Evolutionary conservation across 495 filamentous ascomycete species (phyloP).

Genomic region (Jackrogersella multiformis): DNA sequence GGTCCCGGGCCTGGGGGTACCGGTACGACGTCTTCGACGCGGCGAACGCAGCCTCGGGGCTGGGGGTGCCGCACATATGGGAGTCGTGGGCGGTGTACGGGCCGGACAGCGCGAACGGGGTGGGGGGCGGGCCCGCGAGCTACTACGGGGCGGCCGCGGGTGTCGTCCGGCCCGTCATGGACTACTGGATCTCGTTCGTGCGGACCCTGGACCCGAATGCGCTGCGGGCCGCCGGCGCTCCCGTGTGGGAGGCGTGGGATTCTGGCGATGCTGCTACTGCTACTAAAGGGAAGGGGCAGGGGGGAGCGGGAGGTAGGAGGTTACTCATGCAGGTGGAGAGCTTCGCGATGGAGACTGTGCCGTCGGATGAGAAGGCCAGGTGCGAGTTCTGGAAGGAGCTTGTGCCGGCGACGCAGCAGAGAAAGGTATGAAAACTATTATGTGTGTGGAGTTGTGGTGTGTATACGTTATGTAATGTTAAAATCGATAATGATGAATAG

Average conservation of each 20-base stretch:
- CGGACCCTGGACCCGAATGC: conserved; percentile 49
- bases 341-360: conserved; percentile 47
- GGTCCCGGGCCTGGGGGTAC: conserved; percentile 42
- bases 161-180: conserved; percentile 50
- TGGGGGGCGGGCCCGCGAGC: conserved; percentile 28
- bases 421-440: background rate
- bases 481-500: background rate
- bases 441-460: background rate
- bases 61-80: conserved; percentile 50
- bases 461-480: background rate
- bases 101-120: conserved; percentile 44
- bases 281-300: too few species aligned
- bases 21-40: conserved; percentile 46
- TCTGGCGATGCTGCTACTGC: background rate
- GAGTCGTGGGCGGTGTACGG: conserved; percentile 57
- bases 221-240: conserved; percentile 30
- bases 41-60: conserved; percentile 30
- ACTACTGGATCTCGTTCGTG: conserved; percentile 57
- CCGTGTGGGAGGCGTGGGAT: conserved; percentile 51
- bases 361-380: conserved; percentile 47
- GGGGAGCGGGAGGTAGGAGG: conserved; percentile 21
- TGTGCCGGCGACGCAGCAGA: conserved; percentile 49
- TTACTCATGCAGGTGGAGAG: conserved; percentile 48
- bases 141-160: conserved; percentile 45
- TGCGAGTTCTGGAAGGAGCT: conserved; percentile 64